Percentiles rank a stretch among this genome's conserved stretches.
phyloP scores from a whole-genome alignment of 768 basidiomycete species.

The Porphyrellus cyaneotinctus region DNA sequence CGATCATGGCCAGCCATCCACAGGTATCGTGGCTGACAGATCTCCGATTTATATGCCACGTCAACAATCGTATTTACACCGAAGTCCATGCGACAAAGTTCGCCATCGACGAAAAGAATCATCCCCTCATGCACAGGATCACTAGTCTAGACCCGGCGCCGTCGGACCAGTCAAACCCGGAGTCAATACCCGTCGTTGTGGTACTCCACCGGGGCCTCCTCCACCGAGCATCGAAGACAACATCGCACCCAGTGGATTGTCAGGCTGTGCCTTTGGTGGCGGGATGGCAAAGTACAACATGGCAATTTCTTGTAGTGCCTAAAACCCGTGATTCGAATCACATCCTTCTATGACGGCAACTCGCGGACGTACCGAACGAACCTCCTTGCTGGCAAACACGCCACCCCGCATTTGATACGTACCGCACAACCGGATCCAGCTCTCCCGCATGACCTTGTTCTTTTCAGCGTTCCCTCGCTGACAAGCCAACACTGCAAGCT shows the following conservation, averaged over 20 bases:
- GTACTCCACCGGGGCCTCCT: slow-evolving; percentile 39
- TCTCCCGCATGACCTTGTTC: slow-evolving; percentile 71
- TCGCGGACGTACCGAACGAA: slow-evolving; percentile 53
- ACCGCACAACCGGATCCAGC: slow-evolving; percentile 80
- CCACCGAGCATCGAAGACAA: slow-evolving; percentile 87
- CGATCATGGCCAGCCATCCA: not conserved
- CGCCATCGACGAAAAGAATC: slow-evolving; percentile 11
- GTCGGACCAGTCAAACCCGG: slow-evolving; percentile 26
- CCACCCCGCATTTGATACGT: slow-evolving; percentile 77
- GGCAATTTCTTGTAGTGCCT: slow-evolving; percentile 69
- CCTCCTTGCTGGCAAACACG: slow-evolving; percentile 53
- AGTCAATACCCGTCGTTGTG: slow-evolving; percentile 28
- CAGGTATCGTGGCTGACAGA: not conserved
- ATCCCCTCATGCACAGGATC: not conserved
- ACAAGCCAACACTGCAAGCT: slow-evolving; percentile 83
- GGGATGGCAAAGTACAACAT: slow-evolving; percentile 85
- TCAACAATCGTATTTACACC: slow-evolving; percentile 4
- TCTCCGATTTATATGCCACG: slow-evolving; percentile 9
- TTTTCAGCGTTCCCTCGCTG: slow-evolving; percentile 81
- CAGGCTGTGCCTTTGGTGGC: slow-evolving; percentile 62
- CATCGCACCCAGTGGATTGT: slow-evolving; percentile 85
- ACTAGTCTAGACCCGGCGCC: slow-evolving; percentile 28
- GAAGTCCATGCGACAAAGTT: slow-evolving; percentile 7
- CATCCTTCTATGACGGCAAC: not conserved
- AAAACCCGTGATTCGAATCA: slow-evolving; percentile 1